A percentile compares a stretch with the other conserved stretches of the same genome.
Evolutionary conservation across 2,329 filamentous ascomycete genomes (phyloP).

Genomic region (Colletotrichum aenigma): DNA sequence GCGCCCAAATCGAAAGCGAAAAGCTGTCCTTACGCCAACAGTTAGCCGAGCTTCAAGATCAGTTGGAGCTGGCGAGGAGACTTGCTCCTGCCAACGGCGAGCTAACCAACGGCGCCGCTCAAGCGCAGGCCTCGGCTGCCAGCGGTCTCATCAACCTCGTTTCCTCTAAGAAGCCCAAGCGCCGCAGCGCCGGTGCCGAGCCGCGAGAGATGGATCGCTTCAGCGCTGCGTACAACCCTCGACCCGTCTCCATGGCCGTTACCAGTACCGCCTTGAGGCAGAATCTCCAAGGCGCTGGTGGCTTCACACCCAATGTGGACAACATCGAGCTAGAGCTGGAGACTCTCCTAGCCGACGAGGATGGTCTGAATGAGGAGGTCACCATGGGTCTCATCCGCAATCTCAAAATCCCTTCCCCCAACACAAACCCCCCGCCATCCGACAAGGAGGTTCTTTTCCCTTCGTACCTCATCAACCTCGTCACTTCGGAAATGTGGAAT

Average conservation of each 20-base stretch:
- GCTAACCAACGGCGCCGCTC: constrained; percentile 41
- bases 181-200: constrained; percentile 88
- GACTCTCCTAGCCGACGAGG: constrained; percentile 90
- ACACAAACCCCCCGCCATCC: constrained; percentile 84
- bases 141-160: constrained; percentile 95
- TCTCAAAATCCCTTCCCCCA: constrained; percentile 92
- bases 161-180: constrained; percentile 95
- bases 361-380: constrained; percentile 95
- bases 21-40: constrained; percentile 87
- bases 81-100: constrained; percentile 76
- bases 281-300: constrained; percentile 74
- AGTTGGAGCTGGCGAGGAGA: constrained; percentile 86
- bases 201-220: constrained; percentile 86
- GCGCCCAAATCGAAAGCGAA: constrained; percentile 80
- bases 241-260: constrained; percentile 95
- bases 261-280: constrained; percentile 70
- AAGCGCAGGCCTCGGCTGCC: constrained; percentile 55
- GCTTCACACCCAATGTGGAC: constrained; percentile 81
- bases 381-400: constrained; percentile 95
- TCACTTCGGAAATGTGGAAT: constrained; percentile 99
- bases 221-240: constrained; percentile 90
- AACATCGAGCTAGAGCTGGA: constrained; percentile 96
- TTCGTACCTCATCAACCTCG: constrained; percentile 97
- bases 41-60: constrained; percentile 87
- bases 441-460: constrained; percentile 99